Conservation (phyloP, 2,329 filamentous ascomycete species). For the Amesomyces nigricolor region DNA sequence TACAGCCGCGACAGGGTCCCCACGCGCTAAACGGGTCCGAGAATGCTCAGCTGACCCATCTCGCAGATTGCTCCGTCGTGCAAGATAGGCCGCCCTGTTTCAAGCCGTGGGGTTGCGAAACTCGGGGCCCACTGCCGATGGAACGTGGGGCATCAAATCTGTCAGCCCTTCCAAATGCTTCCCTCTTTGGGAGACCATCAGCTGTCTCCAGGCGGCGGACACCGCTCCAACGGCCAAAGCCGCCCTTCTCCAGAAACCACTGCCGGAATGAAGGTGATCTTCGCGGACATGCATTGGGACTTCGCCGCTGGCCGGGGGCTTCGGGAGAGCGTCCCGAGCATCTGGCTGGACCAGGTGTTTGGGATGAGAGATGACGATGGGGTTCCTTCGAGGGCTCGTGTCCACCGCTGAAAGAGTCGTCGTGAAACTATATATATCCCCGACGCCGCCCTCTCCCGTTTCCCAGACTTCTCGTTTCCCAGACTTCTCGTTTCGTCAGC, state of each 20-base stretch:
- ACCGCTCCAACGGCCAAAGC: neutral
- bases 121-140: neutral
- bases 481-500: neutral
- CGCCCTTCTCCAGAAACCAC: neutral
- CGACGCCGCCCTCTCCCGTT: neutral
- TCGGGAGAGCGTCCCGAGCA: constrained; percentile 8
- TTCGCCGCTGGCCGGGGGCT: neutral
- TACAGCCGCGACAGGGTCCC: constrained; percentile 11
- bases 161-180: neutral
- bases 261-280: constrained; percentile 3
- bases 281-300: neutral
- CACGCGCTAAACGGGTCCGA: constrained; percentile 2
- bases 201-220: neutral
- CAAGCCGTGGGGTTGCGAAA: constrained; percentile 14
- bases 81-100: constrained; percentile 9
- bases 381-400: neutral
- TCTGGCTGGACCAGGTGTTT: constrained; percentile 7
- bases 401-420: neutral
- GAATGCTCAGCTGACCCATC: constrained; percentile 13
- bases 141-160: constrained; percentile 1
- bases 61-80: constrained; percentile 6
- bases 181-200: neutral
- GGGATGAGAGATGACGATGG: constrained; percentile 3
- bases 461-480: neutral
- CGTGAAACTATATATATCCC: neutral